These are phyloP conservation scores for Lyophyllum atratum DNA, from an alignment of 768 basidiomycete genomes.

Conservation along the genomic window DNA sequence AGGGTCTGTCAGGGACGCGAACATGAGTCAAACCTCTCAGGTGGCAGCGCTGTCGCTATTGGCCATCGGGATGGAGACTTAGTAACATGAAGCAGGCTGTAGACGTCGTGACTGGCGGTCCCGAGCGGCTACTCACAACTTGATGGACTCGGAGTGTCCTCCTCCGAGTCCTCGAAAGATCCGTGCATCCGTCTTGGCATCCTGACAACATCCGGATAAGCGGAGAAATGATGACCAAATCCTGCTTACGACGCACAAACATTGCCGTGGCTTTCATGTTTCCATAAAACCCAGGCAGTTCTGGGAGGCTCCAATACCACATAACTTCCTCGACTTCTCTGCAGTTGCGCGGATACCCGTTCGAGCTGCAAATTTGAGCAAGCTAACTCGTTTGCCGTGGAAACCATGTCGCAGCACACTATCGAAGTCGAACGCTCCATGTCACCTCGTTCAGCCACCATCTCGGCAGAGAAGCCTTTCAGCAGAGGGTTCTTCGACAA, in stretches of 20 bases:
- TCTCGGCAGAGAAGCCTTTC: slow-evolving; percentile 16
- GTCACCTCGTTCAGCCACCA: neutral
- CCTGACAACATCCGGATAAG: neutral
- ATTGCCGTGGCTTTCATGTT: neutral
- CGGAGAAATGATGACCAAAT: neutral
- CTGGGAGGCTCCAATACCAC: neutral
- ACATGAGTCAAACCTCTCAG: too few species aligned
- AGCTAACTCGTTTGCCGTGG: neutral
- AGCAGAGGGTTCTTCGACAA: slow-evolving; percentile 29
- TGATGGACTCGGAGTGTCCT: too few species aligned
- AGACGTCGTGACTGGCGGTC: too few species aligned
- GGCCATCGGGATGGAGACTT: too few species aligned
- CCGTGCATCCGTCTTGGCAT: neutral
- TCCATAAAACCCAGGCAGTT: neutral
- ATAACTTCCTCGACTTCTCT: neutral
- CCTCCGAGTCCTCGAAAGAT: neutral
- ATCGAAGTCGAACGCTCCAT: neutral
- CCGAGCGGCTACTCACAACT: too few species aligned
- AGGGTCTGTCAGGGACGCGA: too few species aligned
- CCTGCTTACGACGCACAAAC: neutral
- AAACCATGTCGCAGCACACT: neutral
- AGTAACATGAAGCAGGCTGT: too few species aligned
- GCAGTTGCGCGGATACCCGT: neutral
- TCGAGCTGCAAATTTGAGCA: neutral
- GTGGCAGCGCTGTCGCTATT: too few species aligned